Base-by-base conservation (phyloP, 768 basidiomycete genomes). In the Boletus vinaceobasis region DNA sequence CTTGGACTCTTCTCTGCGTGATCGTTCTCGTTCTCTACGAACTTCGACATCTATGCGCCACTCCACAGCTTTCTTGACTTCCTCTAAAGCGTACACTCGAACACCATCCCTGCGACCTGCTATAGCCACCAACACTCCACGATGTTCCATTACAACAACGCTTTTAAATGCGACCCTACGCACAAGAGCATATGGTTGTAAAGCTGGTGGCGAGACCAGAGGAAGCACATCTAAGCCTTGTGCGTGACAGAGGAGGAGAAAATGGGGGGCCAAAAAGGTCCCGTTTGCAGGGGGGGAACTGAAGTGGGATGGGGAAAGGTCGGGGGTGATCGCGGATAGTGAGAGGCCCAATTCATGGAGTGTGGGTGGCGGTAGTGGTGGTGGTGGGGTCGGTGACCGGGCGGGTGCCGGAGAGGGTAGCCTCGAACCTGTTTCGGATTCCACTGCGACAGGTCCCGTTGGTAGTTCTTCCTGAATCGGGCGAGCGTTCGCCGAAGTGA, bases 141-240 rank as follows among this genome's bases (percentile, higher is more conserved):
- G 86, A 64, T 93, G 88, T 62, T 93, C 91, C 91, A 93, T 93
- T 14, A 93, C 87, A 1, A 93, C 88, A n/a, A 93, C 86, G 52
- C 81, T 84, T 65, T 91, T 93, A 71, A 93, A 93, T 35, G 80
- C 79, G 48, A 91, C 88, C 51, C 90, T 80, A 21, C 91, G 83
- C 23, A 93, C 85, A 27, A 93, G 78, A 10, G 91, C 85, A 69
- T 91, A 93, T 14, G 92, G 89, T 60, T 86, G 85, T 7, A 79
- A 77, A 14, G 83, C 77, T 2, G 90, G 91, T 0, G 91, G 90
- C 0, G 86, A 85, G 11, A 79, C 68, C 29, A 93, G 75, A 2
- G 91, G 88, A n/a, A 93, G 75, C 3, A 93, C 88, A 68, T 93
- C 91, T 33, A 93, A 74, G 39, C 91, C 91, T 70, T 93, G 92